These are phyloP conservation scores for Sugiyamaella paludigena DNA, from an alignment of 1,139 yeast genomes.

Conservation along the genomic window DNA sequence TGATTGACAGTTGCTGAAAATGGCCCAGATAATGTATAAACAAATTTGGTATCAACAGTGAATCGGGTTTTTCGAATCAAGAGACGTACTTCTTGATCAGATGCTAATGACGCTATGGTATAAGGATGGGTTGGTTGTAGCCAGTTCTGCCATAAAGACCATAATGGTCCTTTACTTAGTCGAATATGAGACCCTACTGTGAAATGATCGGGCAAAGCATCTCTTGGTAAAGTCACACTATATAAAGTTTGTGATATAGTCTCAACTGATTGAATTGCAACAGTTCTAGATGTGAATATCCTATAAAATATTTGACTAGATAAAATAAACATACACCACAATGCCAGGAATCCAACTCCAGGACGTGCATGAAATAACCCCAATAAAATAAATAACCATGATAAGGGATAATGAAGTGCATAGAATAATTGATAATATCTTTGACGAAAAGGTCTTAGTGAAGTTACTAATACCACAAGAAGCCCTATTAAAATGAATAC, in stretches of 20 bases:
- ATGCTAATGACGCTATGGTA: constrained; percentile 68
- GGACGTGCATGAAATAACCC: constrained; percentile 81
- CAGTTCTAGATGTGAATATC: constrained; percentile 32
- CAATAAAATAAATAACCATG: constrained; percentile 60
- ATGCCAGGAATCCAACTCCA: constrained; percentile 51
- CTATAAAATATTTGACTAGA: constrained; percentile 42
- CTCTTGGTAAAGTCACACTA: constrained; percentile 39
- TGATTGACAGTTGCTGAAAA: constrained; percentile 17
- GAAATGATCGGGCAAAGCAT: constrained; percentile 33
- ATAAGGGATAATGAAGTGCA: constrained; percentile 61
- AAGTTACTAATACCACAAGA: constrained; percentile 49
- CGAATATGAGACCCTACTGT: constrained; percentile 51
- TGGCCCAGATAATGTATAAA: constrained; percentile 35
- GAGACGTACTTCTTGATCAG: constrained; percentile 45
- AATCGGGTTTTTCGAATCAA: constrained; percentile 43
- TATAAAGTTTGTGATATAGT: constrained; percentile 33
- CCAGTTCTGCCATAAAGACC: constrained; percentile 41
- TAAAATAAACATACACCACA: constrained; percentile 49
- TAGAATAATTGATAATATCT: constrained; percentile 59
- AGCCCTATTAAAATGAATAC: constrained; percentile 49
- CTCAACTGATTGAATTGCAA: constrained; percentile 31
- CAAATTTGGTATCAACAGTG: constrained; percentile 27
- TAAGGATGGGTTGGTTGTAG: constrained; percentile 72
- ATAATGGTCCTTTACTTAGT: constrained; percentile 35
- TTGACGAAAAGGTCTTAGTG: constrained; percentile 57